These are phyloP conservation scores for Yamagishiella unicocca DNA, from an alignment of 139 green algal genomes.

Conservation along the genomic window DNA sequence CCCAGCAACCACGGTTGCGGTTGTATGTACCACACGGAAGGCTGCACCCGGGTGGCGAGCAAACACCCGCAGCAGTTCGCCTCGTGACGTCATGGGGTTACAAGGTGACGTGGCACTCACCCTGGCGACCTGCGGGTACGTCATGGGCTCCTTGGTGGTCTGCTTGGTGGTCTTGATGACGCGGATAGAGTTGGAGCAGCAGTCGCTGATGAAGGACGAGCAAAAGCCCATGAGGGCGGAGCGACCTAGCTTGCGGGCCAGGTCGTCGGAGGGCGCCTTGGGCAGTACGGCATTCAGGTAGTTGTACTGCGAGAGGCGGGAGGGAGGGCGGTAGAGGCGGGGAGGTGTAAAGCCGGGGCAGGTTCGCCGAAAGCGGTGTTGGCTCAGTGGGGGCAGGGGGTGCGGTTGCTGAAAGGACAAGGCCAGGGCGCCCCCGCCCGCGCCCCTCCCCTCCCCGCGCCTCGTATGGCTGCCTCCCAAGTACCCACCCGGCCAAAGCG, in stretches of 20 bases:
- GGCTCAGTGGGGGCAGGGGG: background rate
- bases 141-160: slow-evolving; percentile 71
- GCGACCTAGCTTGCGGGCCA: slow-evolving; percentile 68
- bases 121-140: slow-evolving; percentile 81
- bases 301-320: slow-evolving; percentile 64
- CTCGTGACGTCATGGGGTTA: too few species aligned
- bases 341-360: background rate
- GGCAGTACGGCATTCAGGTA: slow-evolving; percentile 65
- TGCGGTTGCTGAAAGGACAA: background rate
- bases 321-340: background rate
- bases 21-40: too few species aligned
- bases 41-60: too few species aligned
- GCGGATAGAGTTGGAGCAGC: slow-evolving; percentile 84
- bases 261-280: background rate
- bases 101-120: too few species aligned
- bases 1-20: too few species aligned
- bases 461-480: background rate
- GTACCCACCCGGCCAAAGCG: too few species aligned
- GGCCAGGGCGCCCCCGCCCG: background rate
- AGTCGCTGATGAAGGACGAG: slow-evolving; percentile 66
- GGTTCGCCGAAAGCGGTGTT: background rate
- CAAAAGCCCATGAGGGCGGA: slow-evolving; percentile 89
- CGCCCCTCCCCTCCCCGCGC: background rate
- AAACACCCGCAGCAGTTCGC: too few species aligned
- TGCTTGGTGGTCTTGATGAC: slow-evolving; percentile 94